Conservation (phyloP, 352 stramenopile species). For the Globisporangium cystogenes region DNA sequence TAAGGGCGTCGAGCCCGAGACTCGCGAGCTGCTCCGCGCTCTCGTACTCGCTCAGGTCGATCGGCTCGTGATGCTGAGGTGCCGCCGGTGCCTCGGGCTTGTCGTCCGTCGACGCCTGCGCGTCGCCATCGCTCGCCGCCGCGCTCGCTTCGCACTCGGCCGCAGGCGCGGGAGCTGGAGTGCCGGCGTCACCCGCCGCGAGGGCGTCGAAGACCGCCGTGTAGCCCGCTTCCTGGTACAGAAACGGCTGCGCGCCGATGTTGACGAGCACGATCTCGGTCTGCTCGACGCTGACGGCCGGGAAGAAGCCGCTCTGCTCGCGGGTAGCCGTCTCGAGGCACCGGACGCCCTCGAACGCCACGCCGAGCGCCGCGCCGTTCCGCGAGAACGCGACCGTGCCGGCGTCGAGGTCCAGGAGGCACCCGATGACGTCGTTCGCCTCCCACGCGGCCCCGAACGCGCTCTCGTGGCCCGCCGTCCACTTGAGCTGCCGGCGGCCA, state of each 20-base stretch:
- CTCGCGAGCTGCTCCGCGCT: conserved; percentile 66
- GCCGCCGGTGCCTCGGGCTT: neutral
- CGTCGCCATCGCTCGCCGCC: neutral
- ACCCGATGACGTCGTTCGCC: conserved; percentile 87
- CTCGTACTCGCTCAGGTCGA: conserved; percentile 55
- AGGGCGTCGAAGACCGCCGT: conserved; percentile 41
- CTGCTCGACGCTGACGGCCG: conserved; percentile 79
- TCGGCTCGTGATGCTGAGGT: conserved; percentile 12
- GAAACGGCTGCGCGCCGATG: conserved; percentile 72
- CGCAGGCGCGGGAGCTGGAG: neutral
- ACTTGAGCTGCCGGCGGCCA: conserved; percentile 80
- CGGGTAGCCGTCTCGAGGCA: conserved; percentile 11
- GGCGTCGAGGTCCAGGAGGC: conserved; percentile 71
- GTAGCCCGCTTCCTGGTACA: conserved; percentile 41
- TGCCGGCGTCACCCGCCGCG: neutral
- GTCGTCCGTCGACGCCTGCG: neutral
- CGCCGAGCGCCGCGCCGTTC: conserved; percentile 71
- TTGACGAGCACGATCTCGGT: conserved; percentile 82
- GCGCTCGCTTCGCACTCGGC: neutral
- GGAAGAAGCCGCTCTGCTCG: conserved; percentile 46
- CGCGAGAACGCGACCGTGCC: conserved; percentile 73
- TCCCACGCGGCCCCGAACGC: conserved; percentile 63
- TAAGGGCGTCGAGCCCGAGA: conserved; percentile 90
- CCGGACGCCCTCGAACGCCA: conserved; percentile 53
- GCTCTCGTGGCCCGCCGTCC: conserved; percentile 66